Percentiles rank a stretch among this genome's conserved stretches.
phyloP scores from a whole-genome alignment of 2,329 filamentous ascomycete species.

The Sporothrix curviconia region DNA sequence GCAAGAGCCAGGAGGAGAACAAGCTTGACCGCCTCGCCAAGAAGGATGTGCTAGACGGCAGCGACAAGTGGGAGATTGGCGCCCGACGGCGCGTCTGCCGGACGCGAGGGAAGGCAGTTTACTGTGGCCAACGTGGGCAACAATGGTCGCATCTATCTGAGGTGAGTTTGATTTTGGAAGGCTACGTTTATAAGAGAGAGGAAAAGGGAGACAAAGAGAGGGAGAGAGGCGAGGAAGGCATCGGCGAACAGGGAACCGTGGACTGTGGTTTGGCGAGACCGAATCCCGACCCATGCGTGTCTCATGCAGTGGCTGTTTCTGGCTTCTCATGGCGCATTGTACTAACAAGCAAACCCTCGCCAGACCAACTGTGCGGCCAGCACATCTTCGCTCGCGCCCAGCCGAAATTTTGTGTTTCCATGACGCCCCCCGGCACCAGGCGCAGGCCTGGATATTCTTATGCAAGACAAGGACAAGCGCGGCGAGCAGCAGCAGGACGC shows the following conservation, averaged over 20 bases:
- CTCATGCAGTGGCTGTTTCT: not conserved
- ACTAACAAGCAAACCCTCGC: slow-evolving; percentile 2
- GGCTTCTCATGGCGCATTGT: not conserved
- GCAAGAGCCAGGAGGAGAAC: slow-evolving; percentile 37
- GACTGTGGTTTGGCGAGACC: not conserved
- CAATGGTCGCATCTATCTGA: slow-evolving; percentile 75
- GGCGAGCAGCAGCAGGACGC: slow-evolving; percentile 15
- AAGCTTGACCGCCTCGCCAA: slow-evolving; percentile 33
- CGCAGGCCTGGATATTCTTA: slow-evolving; percentile 47
- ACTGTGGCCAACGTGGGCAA: slow-evolving; percentile 76
- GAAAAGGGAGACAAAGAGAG: not conserved
- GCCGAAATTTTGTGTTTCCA: slow-evolving; percentile 52
- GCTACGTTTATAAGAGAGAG: too few relatives aligned
- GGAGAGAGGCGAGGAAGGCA: not conserved
- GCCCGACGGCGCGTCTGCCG: slow-evolving; percentile 55
- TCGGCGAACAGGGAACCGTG: not conserved
- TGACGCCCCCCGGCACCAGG: slow-evolving; percentile 54
- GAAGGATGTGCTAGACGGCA: slow-evolving; percentile 50
- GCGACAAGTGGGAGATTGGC: slow-evolving; percentile 49
- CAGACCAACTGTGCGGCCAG: slow-evolving; percentile 56
- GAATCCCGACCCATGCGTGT: slow-evolving; percentile 2
- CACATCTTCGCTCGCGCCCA: slow-evolving; percentile 56
- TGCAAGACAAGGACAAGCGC: slow-evolving; percentile 27
- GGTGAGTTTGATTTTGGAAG: too few relatives aligned
- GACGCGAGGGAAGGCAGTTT: slow-evolving; percentile 64